phyloP scores from a whole-genome alignment of 495 filamentous ascomycete genomes.

The Podospora tetraspora region DNA sequence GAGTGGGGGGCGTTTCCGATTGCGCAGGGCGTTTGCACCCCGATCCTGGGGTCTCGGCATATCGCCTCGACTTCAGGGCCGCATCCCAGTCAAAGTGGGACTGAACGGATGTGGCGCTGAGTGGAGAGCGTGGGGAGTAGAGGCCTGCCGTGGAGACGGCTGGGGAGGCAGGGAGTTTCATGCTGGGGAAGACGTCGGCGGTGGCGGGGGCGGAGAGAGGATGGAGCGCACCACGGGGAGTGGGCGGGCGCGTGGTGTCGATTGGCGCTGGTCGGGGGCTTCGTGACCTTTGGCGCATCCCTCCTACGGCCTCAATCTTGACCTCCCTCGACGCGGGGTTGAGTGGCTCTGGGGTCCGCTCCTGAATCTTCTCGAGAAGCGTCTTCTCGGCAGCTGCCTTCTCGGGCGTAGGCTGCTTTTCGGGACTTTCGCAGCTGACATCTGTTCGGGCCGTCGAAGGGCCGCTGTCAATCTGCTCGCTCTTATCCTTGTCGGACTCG shows the following conservation, averaged over 20 bases:
- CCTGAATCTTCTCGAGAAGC: constrained; percentile 20
- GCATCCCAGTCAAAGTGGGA: constrained; percentile 60
- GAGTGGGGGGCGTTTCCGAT: constrained; percentile 24
- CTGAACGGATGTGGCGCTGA: constrained; percentile 50
- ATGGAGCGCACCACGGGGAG: constrained; percentile 39
- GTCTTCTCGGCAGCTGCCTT: constrained; percentile 1
- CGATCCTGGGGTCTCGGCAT: constrained; percentile 32
- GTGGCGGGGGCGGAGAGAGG: constrained; percentile 57
- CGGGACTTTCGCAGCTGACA: constrained; percentile 51
- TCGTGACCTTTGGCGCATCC: constrained; percentile 11
- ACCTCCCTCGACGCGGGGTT: neutral
- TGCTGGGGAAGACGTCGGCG: constrained; percentile 43
- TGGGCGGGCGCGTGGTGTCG: constrained; percentile 33
- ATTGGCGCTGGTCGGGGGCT: constrained; percentile 26
- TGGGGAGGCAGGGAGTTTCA: constrained; percentile 58
- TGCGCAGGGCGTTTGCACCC: constrained; percentile 31
- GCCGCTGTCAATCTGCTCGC: constrained; percentile 37
- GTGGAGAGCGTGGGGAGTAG: constrained; percentile 41
- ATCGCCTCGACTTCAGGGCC: constrained; percentile 49
- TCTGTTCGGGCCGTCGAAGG: constrained; percentile 53
- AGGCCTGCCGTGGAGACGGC: constrained; percentile 45
- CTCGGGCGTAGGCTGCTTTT: constrained; percentile 25
- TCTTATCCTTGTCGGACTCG: constrained; percentile 33
- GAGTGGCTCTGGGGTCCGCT: neutral
- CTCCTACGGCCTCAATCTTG: neutral